Conservation (phyloP, 2,329 filamentous ascomycete genomes). For the Parasarocladium wereldwijsianum region DNA sequence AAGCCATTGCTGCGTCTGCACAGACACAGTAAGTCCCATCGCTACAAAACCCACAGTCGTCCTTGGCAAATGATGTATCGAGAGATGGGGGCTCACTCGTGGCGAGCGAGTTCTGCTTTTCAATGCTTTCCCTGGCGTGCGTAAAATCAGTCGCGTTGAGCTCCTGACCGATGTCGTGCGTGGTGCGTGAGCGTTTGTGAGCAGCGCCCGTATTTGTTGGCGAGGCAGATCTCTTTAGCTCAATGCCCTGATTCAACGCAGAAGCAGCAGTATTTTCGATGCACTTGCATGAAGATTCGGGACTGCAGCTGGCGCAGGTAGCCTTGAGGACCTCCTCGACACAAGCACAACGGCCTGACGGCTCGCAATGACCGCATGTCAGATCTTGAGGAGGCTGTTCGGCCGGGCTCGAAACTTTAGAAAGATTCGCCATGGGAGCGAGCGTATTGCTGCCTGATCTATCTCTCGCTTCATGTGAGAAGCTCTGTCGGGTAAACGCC, state of each 20-base stretch:
- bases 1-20: constrained; percentile 41
- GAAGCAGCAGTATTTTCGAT: constrained; percentile 46
- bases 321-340: constrained; percentile 40
- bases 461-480: neutral
- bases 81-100: constrained; percentile 21
- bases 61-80: constrained; percentile 33
- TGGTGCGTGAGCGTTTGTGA: constrained; percentile 41
- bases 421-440: constrained; percentile 1
- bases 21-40: constrained; percentile 74
- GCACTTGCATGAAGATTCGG: constrained; percentile 49
- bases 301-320: constrained; percentile 52
- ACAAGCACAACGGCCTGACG: constrained; percentile 40
- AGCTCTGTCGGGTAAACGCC: neutral
- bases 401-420: neutral
- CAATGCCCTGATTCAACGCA: constrained; percentile 18
- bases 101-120: constrained; percentile 16
- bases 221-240: constrained; percentile 35
- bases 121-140: too few relatives aligned
- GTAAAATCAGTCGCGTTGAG: constrained; percentile 64
- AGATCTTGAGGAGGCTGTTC: too few relatives aligned
- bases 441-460: constrained; percentile 2
- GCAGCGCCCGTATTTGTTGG: constrained; percentile 24
- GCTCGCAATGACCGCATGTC: constrained; percentile 41
- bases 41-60: constrained; percentile 70
- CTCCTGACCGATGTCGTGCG: constrained; percentile 32